phyloP scores from a whole-genome alignment of 2,329 filamentous ascomycete species.

The Penicillium hordei region DNA sequence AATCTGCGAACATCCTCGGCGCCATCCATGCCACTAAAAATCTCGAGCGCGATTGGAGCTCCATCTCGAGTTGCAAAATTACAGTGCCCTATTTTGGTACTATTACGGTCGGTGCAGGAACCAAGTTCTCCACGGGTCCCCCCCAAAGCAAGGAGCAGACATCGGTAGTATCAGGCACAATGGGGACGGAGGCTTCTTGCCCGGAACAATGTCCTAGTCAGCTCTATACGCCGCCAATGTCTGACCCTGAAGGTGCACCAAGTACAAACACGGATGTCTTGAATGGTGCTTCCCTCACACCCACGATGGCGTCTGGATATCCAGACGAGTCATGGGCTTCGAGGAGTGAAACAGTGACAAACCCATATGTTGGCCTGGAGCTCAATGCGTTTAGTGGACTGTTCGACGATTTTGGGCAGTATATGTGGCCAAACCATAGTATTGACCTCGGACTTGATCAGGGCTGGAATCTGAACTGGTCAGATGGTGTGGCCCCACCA shows the following conservation, averaged over 20 bases:
- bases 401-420: slow-evolving; percentile 27
- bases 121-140: slow-evolving; percentile 26
- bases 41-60: slow-evolving; percentile 21
- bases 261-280: neutral
- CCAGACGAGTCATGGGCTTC: slow-evolving; percentile 22
- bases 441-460: slow-evolving; percentile 40
- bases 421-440: slow-evolving; percentile 28
- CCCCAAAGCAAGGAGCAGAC: slow-evolving; percentile 11
- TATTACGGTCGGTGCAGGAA: slow-evolving; percentile 38
- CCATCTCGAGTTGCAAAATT: slow-evolving; percentile 37
- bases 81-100: slow-evolving; percentile 51
- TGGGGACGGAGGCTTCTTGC: neutral
- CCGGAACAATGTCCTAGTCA: slow-evolving; percentile 15
- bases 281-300: neutral
- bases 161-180: slow-evolving; percentile 11
- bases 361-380: slow-evolving; percentile 24
- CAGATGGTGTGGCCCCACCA: slow-evolving; percentile 20
- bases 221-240: slow-evolving; percentile 29
- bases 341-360: slow-evolving; percentile 19
- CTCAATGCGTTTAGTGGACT: slow-evolving; percentile 24
- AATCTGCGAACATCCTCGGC: slow-evolving; percentile 45
- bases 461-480: slow-evolving; percentile 44
- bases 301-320: slow-evolving; percentile 8
- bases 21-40: slow-evolving; percentile 29
- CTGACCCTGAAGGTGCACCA: slow-evolving; percentile 17